These are phyloP conservation scores for Podila clonocystis DNA, from an alignment of 192 early-diverging fungal species.

Conservation along the genomic window DNA sequence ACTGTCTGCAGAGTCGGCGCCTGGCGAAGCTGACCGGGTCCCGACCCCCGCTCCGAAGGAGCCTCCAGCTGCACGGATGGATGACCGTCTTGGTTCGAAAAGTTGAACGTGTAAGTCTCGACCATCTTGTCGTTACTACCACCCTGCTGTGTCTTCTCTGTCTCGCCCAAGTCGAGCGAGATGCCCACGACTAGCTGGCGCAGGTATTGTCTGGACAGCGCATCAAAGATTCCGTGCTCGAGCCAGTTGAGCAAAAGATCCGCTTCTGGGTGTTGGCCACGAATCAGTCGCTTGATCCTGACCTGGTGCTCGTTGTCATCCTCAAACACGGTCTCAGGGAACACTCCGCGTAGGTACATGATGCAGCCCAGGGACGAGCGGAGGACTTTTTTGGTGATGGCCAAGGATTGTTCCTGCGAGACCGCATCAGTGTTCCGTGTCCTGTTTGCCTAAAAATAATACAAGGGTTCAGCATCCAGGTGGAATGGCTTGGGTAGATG, in stretches of 20 bases:
- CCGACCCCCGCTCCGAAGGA: slow-evolving; percentile 4
- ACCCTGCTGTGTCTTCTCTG: slow-evolving; percentile 7
- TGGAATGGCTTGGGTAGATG: too few relatives aligned
- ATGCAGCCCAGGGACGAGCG: slow-evolving; percentile 54
- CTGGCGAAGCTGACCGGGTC: slow-evolving; percentile 15
- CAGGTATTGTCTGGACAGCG: slow-evolving; percentile 55
- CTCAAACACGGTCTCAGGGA: slow-evolving; percentile 58
- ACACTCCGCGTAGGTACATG: slow-evolving; percentile 53
- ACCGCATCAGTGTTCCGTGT: too few relatives aligned
- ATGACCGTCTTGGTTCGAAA: slow-evolving; percentile 56
- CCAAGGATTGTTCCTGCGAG: slow-evolving; percentile 6
- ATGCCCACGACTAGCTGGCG: slow-evolving; percentile 63
- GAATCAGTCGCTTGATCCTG: slow-evolving; percentile 32
- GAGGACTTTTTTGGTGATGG: slow-evolving; percentile 50
- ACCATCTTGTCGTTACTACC: slow-evolving; percentile 30
- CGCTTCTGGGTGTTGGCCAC: slow-evolving; percentile 48
- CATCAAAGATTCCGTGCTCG: slow-evolving; percentile 58
- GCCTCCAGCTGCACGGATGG: slow-evolving; percentile 12
- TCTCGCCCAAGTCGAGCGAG: slow-evolving; percentile 50
- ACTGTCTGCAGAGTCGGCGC: slow-evolving; percentile 10
- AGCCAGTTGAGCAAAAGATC: slow-evolving; percentile 52
- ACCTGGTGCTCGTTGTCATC: slow-evolving; percentile 40
- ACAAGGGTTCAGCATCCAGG: too few relatives aligned
- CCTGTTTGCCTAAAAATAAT: too few relatives aligned
- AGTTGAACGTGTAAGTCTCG: slow-evolving; percentile 62